Conservation (phyloP, 2,329 filamentous ascomycete species). For the Fusarium miscanthi region DNA sequence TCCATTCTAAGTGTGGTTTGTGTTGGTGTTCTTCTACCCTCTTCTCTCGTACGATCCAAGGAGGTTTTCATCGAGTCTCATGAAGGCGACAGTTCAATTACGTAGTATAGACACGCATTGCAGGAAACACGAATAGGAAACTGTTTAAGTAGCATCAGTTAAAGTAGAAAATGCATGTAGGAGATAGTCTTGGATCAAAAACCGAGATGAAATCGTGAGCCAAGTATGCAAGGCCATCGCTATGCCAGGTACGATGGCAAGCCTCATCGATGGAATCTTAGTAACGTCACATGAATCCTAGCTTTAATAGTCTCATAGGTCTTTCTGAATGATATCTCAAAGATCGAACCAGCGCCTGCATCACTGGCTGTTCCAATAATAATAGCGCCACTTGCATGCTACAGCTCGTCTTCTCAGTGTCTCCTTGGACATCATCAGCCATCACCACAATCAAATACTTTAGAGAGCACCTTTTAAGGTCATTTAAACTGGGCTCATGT, state of each 20-base stretch:
- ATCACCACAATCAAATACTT: not conserved
- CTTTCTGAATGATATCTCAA: not conserved
- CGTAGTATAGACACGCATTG: not conserved
- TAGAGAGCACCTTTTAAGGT: not conserved
- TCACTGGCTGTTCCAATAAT: not conserved
- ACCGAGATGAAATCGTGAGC: not conserved
- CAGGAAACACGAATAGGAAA: not conserved
- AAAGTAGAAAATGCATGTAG: fast-evolving
- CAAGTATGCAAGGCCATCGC: too few species aligned
- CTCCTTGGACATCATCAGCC: not conserved
- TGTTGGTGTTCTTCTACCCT: not conserved
- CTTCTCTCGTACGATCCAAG: not conserved
- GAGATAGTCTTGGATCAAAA: too few species aligned
- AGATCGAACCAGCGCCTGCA: not conserved
- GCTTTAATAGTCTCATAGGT: not conserved
- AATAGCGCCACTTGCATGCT: not conserved
- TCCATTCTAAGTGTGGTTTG: not conserved
- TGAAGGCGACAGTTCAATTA: not conserved
- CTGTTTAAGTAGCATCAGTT: not conserved
- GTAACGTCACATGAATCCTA: too few species aligned
- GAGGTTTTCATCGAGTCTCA: not conserved
- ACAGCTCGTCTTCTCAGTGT: not conserved
- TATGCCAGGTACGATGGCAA: not conserved
- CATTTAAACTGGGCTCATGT: fast-evolving
- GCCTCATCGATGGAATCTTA: not conserved